These are phyloP conservation scores for Arthromyces matolae DNA, from an alignment of 768 basidiomycete species.

Conservation along the genomic window DNA sequence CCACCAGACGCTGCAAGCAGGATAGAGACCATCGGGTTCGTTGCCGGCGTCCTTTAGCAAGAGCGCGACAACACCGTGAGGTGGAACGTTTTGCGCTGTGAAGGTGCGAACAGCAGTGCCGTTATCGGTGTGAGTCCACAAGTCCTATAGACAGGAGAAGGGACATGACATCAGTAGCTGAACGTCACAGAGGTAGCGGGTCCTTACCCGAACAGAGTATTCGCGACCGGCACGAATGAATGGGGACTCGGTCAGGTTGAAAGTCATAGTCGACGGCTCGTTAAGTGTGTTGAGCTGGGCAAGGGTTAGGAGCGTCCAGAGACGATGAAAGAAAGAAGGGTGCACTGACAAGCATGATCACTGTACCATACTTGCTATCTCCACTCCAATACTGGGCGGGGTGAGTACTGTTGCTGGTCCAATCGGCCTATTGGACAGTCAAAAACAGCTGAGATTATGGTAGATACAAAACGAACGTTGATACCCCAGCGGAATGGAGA, in stretches of 20 bases:
- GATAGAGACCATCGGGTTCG: conserved; percentile 55
- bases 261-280: conserved; percentile 48
- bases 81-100: conserved; percentile 47
- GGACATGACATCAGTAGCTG: background rate
- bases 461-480: conserved; percentile 36
- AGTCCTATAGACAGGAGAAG: conserved; percentile 48
- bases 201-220: conserved; percentile 44
- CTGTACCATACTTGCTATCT: conserved; percentile 51
- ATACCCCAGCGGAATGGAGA: conserved; percentile 68
- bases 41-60: conserved; percentile 63
- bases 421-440: conserved; percentile 26
- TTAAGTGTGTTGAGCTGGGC: conserved; percentile 52
- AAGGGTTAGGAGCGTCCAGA: background rate
- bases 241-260: conserved; percentile 60
- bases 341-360: conserved; percentile 48
- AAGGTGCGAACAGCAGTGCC: conserved; percentile 62
- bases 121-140: conserved; percentile 73
- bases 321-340: background rate
- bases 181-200: background rate
- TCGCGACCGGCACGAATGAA: conserved; percentile 60
- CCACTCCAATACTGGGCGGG: conserved; percentile 69
- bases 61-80: conserved; percentile 68
- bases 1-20: conserved; percentile 51
- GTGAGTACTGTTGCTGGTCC: conserved; percentile 37
- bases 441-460: background rate